phyloP scores from a whole-genome alignment of 169 alveolate genomes.

The Blepharisma undulans region DNA sequence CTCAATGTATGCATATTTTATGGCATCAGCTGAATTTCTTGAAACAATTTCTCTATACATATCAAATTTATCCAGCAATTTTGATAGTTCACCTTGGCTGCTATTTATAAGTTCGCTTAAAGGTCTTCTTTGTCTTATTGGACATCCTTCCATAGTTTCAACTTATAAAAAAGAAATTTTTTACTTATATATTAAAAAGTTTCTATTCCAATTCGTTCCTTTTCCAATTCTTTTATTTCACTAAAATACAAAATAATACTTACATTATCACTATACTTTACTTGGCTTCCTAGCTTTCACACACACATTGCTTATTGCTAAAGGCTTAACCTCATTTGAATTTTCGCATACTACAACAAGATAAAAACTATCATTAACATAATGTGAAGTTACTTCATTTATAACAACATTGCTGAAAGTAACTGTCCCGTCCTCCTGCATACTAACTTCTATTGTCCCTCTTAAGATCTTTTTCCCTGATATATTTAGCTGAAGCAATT shows the following conservation, averaged over 20 bases:
- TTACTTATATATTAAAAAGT: no score
- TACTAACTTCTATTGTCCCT: not conserved
- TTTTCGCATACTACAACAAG: not conserved
- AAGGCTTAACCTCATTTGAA: not conserved
- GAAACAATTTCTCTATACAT: constrained; percentile 6
- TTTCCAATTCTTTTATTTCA: no score
- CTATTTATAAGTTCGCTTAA: not conserved
- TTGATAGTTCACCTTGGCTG: not conserved
- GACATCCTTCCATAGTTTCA: not conserved
- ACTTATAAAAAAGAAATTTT: not conserved
- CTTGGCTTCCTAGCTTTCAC: constrained; percentile 30
- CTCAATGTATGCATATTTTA: constrained; percentile 7
- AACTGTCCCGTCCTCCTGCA: not conserved
- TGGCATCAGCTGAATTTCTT: not conserved
- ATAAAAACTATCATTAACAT: constrained; percentile 15
- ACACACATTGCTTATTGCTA: not conserved
- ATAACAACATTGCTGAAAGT: constrained; percentile 21
- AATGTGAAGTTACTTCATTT: constrained; percentile 39
- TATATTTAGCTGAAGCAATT: not conserved
- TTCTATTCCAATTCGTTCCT: no score
- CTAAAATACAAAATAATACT: not conserved
- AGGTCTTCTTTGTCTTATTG: not conserved
- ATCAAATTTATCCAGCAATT: constrained; percentile 5
- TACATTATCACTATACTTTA: not conserved
- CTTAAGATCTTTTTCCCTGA: constrained; percentile 35